Base-by-base conservation (phyloP, 2,329 filamentous ascomycete species). In the Bertia moriformis region DNA sequence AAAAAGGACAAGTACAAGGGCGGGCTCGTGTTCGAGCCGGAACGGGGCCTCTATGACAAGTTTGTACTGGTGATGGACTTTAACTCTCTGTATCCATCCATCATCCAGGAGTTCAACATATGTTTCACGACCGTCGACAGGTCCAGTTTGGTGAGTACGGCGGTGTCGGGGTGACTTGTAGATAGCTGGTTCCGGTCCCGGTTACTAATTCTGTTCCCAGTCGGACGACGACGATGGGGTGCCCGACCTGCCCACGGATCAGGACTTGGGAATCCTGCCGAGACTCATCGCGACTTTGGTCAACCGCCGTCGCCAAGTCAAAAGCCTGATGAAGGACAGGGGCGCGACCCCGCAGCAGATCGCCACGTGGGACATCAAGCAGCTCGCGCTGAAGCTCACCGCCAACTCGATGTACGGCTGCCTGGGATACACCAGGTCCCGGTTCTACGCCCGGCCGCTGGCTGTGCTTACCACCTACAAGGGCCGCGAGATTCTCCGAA, bases 401-500 rank as follows among this genome's bases (percentile, higher is more conserved):
- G 91, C 91, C 53, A 98, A 98, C 63, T 96, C 89, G 47, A 98
- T 98, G 91, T 98, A 98, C 58, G 91, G 91, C 49, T 98, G 91
- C 70, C 66, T 98, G 57, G 91, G 91, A 49, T 98, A 95, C 57
- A 89, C 85, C 12, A 93, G 88, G 55, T 98, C 91, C 41, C 84
- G 91, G 38, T 98, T 98, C 65, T 98, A 98, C 52, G 91, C 91
- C 42, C 78, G 91, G 41, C 91, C 91, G 7, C 69, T 98, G 37
- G 91, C 91, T 42, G 86, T 96, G 61, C 79, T 98, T 56, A 96
- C 88, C 2, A 98, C 91, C 0, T 93, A 78, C 65, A 96, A 96
- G 58, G 91, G 91, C 41, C 86, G 91, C 65, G 91, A 98, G 64
- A 96, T 98, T 73, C 67, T 98, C 42, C 78, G 84, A 46, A 93